These are phyloP conservation scores for Pisolithus marmoratus DNA, from an alignment of 768 basidiomycete species.

Conservation along the genomic window DNA sequence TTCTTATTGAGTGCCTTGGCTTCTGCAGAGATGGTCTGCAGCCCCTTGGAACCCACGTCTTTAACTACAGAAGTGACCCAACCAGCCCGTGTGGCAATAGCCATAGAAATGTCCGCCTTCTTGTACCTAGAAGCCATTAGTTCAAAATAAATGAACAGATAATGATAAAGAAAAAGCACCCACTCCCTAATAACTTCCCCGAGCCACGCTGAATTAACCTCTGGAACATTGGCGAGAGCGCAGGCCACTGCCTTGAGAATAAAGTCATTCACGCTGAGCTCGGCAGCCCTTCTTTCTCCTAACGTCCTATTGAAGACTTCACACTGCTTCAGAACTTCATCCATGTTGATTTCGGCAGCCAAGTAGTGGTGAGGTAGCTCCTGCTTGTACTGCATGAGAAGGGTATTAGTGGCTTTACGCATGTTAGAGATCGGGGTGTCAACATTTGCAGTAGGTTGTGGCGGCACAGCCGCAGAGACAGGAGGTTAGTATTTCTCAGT, in stretches of 20 bases:
- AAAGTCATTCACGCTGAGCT: conserved; percentile 97
- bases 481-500: conserved; percentile 81
- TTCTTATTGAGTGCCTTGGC: conserved; percentile 90
- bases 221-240: conserved; percentile 91
- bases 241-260: conserved; percentile 91
- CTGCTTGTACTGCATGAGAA: conserved; percentile 89
- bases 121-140: conserved; percentile 58
- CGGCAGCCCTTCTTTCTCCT: conserved; percentile 78
- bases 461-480: conserved; percentile 36
- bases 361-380: conserved; percentile 95
- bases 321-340: conserved; percentile 87
- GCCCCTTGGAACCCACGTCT: conserved; percentile 87
- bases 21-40: conserved; percentile 88
- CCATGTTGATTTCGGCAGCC: conserved; percentile 94
- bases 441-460: conserved; percentile 36
- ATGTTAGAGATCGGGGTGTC: conserved; percentile 91
- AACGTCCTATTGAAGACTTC: conserved; percentile 92
- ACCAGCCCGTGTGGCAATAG: conserved; percentile 93
- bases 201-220: conserved; percentile 96
- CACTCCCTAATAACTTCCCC: conserved; percentile 94
- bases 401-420: conserved; percentile 86
- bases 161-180: conserved; percentile 29
- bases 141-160: background rate
- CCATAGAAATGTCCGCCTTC: conserved; percentile 94
- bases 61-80: conserved; percentile 97